Percentiles rank a stretch among this genome's conserved stretches.
These are phyloP conservation scores for Xenoacremonium recifei DNA, from an alignment of 2,329 filamentous ascomycete genomes.

Conservation along the genomic window DNA sequence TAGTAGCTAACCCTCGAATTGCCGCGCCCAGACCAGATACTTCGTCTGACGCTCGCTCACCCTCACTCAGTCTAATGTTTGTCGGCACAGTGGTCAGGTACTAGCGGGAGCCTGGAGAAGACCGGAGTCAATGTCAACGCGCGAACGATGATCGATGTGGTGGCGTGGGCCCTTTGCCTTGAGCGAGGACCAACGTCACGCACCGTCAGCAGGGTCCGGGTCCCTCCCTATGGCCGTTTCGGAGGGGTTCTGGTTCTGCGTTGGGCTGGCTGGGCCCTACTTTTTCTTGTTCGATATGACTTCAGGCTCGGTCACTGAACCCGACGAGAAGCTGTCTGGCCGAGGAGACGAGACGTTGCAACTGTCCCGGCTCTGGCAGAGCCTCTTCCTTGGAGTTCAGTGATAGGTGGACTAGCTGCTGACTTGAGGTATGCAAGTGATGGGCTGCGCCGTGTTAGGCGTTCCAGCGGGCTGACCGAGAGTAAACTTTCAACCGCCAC, in stretches of 20 bases:
- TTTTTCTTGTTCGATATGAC: no score
- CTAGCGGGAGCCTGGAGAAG: slow-evolving; percentile 6
- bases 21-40: no score
- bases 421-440: not conserved
- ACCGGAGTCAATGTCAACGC: no score
- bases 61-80: no score
- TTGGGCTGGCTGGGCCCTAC: not conserved
- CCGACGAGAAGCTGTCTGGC: not conserved
- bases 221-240: not conserved
- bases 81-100: not conserved
- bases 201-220: not conserved
- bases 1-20: no score
- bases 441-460: slow-evolving; percentile 1
- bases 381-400: no score
- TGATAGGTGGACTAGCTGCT: no score
- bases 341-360: no score
- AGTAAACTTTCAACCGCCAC: not conserved
- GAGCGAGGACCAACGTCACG: not conserved
- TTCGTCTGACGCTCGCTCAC: no score
- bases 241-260: not conserved
- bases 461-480: slow-evolving; percentile 1
- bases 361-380: no score
- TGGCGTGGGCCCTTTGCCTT: slow-evolving; percentile 17
- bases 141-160: slow-evolving; percentile 26
- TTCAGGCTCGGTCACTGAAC: not conserved